These are phyloP conservation scores for Coelastrella sp. DNA, from an alignment of 139 green algal species.

Conservation along the genomic window DNA sequence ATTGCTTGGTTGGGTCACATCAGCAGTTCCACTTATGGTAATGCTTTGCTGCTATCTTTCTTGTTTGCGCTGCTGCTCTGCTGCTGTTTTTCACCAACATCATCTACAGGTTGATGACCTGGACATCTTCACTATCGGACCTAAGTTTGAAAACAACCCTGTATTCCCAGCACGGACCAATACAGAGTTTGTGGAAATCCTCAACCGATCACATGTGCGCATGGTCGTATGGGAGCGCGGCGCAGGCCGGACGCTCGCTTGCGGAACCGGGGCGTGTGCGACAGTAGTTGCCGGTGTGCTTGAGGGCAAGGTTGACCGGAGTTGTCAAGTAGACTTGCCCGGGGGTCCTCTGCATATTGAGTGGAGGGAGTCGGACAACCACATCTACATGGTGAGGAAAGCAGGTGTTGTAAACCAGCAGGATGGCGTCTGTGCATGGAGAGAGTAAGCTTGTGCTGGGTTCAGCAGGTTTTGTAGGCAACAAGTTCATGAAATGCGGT, in stretches of 20 bases:
- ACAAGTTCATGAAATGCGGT: no score
- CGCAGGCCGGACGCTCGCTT: slow-evolving; percentile 95
- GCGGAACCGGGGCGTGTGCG: slow-evolving; percentile 97
- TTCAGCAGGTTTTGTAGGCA: no score
- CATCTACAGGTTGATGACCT: slow-evolving; percentile 79
- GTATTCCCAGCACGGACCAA: slow-evolving; percentile 96
- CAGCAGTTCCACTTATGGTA: background rate
- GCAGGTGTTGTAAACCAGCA: no score
- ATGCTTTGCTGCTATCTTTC: background rate
- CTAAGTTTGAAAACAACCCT: slow-evolving; percentile 91
- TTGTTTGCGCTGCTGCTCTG: background rate
- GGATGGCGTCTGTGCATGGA: no score
- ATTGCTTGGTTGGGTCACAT: no score
- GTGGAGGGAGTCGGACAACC: slow-evolving; percentile 91
- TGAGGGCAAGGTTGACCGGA: slow-evolving; percentile 87
- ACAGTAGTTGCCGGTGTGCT: slow-evolving; percentile 97
- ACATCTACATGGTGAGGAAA: slow-evolving; percentile 89
- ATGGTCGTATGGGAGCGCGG: slow-evolving; percentile 99
- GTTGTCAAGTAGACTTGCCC: slow-evolving; percentile 92
- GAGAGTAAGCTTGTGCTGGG: no score
- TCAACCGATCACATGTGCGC: slow-evolving; percentile 79
- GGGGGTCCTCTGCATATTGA: slow-evolving; percentile 97
- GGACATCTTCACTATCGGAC: slow-evolving; percentile 66
- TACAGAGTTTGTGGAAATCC: slow-evolving; percentile 93
- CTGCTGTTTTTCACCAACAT: background rate